Evolutionary conservation across 331 rosid species (phyloP).

Genomic region (Quercus tomentella): DNA sequence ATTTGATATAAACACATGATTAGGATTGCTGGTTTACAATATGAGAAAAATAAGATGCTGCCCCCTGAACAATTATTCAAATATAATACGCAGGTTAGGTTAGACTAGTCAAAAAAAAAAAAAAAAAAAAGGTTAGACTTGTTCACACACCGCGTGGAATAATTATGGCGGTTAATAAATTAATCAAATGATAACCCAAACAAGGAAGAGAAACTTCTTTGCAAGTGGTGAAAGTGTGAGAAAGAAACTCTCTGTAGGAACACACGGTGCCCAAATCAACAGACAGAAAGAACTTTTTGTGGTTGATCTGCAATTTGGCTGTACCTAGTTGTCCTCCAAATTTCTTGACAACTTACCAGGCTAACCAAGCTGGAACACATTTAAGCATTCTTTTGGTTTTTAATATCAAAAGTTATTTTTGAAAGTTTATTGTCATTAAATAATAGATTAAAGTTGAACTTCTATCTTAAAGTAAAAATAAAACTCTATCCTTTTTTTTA

Average conservation of each 20-base stretch:
- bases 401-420: background rate
- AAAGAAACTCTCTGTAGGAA: conserved; percentile 17
- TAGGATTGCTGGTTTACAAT: no score
- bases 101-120: background rate
- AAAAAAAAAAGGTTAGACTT: background rate
- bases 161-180: background rate
- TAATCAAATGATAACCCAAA: background rate
- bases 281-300: conserved; percentile 37
- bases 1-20: no score
- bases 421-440: no score
- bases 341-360: background rate
- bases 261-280: conserved; percentile 14
- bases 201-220: conserved; percentile 3
- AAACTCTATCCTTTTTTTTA: background rate
- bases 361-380: background rate
- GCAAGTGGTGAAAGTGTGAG: background rate
- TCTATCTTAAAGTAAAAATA: no score
- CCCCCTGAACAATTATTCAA: background rate
- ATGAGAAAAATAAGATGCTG: no score
- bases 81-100: background rate
- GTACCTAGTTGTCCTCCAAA: conserved; percentile 40
- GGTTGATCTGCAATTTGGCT: conserved; percentile 40
- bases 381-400: background rate
- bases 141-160: background rate
- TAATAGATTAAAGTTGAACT: no score